A percentile compares a stretch with the other conserved stretches of the same genome.
These are phyloP conservation scores for Ceriops decandra DNA, from an alignment of 345 rosid genomes.

Conservation along the genomic window DNA sequence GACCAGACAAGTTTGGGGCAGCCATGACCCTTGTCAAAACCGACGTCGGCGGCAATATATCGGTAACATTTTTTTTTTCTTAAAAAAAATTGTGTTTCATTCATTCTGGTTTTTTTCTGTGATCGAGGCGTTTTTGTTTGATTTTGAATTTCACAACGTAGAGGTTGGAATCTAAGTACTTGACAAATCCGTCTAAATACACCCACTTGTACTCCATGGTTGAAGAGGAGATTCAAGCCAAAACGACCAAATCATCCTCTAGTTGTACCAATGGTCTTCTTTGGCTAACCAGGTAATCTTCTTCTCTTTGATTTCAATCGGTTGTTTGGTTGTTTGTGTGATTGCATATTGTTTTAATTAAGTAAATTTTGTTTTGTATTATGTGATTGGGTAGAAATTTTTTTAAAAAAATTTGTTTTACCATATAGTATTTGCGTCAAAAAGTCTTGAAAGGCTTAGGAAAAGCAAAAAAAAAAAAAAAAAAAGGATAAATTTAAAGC, in stretches of 20 bases:
- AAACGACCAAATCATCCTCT: slow-evolving; percentile 76
- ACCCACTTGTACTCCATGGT: slow-evolving; percentile 67
- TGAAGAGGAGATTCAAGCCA: slow-evolving; percentile 71
- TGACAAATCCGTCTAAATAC: slow-evolving; percentile 57
- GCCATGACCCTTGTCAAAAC: slow-evolving; percentile 86
- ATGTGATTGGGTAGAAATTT: too few relatives aligned
- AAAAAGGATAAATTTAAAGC: neutral
- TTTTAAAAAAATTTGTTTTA: too few relatives aligned
- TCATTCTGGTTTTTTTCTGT: neutral
- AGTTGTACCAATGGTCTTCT: slow-evolving; percentile 96
- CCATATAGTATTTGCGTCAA: neutral
- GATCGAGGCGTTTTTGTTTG: neutral
- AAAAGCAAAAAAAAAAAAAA: neutral
- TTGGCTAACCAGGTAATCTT: slow-evolving; percentile 82
- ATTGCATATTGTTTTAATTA: neutral
- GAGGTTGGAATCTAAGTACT: slow-evolving; percentile 86
- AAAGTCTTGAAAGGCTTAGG: neutral
- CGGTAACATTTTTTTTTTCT: slow-evolving; percentile 35
- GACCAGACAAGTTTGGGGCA: slow-evolving; percentile 83
- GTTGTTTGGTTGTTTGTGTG: neutral
- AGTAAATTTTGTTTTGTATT: too few relatives aligned
- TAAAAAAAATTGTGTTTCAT: neutral
- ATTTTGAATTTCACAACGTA: slow-evolving; percentile 21
- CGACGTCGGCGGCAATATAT: slow-evolving; percentile 84
- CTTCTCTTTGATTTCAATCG: neutral